Base-by-base conservation (phyloP, 768 basidiomycete species). In the Melanogaster broomeanus region DNA sequence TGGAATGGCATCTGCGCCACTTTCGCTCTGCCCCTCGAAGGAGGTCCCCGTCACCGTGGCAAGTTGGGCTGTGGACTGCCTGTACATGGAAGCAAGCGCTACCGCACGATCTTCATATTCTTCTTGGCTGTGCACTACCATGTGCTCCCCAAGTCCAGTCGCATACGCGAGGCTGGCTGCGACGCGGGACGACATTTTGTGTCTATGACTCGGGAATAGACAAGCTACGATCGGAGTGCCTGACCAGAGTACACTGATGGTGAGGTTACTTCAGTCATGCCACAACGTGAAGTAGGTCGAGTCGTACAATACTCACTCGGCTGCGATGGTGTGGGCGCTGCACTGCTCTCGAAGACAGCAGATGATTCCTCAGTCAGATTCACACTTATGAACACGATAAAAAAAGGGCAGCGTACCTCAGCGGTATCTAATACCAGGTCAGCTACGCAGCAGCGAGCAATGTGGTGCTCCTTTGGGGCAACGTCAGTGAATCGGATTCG, bases 181-280 rank as follows among this genome's bases (percentile, higher is more conserved):
- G 24, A 81, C 79, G 7, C 79, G 72, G 16, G 77, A 78, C 48
- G 72, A 75, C 77, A 80, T 80, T 59, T 78, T 80, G 56, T 75
- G 67, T 34, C 59, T 52, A 51, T 80, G 72, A 49, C 67, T 72
- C 7, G 78, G 75, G 68, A 65, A 79, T 18, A 69, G 48, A 39
- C 67, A 71, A n/a, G 79, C 78, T 25, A 80, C 58, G 33, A 80
- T 68, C 25, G 79, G 79, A 2, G 79, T 80, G 9, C 79, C 77
- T 0, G 76, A 69, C 79, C 78, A 80, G 22, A 80, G 64, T 30
- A 80, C 74, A 58, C 77, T 78, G 58, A 38, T 2, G 34, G 25
- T 12, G 11, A 15, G 6, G n/a, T 64, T 19, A 25, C 18, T n/a
- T 42, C 42, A 64, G 53, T 43, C 16, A 40, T 9, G 39, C 0